Evolutionary conservation across 371 early-diverging fungal genomes (phyloP).

Genomic region (Mucor saturninus): DNA sequence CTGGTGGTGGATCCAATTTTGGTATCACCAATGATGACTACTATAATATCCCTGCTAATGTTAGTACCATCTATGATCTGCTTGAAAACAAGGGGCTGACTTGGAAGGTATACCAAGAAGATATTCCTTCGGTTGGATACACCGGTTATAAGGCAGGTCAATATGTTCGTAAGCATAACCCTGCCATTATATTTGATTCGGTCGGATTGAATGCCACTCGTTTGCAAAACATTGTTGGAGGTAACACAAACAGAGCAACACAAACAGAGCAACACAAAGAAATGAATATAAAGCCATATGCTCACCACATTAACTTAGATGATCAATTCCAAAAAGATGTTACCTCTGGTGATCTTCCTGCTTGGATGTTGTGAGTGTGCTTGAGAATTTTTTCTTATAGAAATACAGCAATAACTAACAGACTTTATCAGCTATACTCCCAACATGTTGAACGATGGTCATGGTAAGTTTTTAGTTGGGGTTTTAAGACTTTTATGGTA

Average conservation of each 20-base stretch:
- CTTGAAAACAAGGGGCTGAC: constrained; percentile 59
- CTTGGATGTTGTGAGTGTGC: constrained; percentile 38
- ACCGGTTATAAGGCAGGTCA: constrained; percentile 30
- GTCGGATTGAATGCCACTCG: constrained; percentile 43
- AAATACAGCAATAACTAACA: neutral
- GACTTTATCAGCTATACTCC: constrained; percentile 30
- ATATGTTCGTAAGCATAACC: constrained; percentile 56
- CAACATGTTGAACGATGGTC: constrained; percentile 37
- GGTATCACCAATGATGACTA: constrained; percentile 34
- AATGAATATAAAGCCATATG: neutral
- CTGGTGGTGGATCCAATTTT: constrained; percentile 29
- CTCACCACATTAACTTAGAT: neutral
- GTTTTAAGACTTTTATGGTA: too few relatives aligned
- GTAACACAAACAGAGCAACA: constrained; percentile 24
- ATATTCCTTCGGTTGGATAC: constrained; percentile 52
- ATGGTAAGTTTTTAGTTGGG: constrained; percentile 17
- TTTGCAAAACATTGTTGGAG: constrained; percentile 47
- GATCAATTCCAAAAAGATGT: constrained; percentile 31
- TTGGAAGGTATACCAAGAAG: constrained; percentile 68
- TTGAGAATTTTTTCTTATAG: too few relatives aligned
- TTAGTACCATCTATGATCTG: constrained; percentile 57
- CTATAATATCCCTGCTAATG: constrained; percentile 29
- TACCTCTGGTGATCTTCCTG: constrained; percentile 28
- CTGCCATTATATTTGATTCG: constrained; percentile 57
- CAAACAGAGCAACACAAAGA: constrained; percentile 14